A percentile compares a stretch with the other conserved stretches of the same genome.
phyloP scores from a whole-genome alignment of 2,329 filamentous ascomycete genomes.

The Lachnellula subtilissima region DNA sequence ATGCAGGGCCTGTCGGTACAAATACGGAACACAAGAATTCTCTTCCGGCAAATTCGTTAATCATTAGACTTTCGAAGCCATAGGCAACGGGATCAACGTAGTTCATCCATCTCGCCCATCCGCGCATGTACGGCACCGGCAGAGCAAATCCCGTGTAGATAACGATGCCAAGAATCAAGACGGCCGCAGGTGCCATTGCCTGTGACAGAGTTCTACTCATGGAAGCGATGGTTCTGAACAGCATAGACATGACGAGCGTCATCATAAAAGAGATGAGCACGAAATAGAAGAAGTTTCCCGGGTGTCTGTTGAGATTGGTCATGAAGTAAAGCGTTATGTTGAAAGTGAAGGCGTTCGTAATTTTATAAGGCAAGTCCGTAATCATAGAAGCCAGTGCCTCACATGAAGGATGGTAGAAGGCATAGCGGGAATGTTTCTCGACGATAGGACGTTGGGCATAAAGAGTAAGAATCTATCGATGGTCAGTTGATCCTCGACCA shows the following conservation, averaged over 20 bases:
- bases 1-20: conserved; percentile 16
- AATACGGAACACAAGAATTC: conserved; percentile 15
- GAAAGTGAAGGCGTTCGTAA: conserved; percentile 68
- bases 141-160: conserved; percentile 37
- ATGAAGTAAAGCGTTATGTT: conserved; percentile 85
- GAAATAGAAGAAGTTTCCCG: conserved; percentile 81
- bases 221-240: conserved; percentile 76
- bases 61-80: conserved; percentile 72
- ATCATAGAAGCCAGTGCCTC: conserved; percentile 86
- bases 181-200: conserved; percentile 54
- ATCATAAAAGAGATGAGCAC: conserved; percentile 17
- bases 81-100: conserved; percentile 60
- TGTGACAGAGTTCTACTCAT: conserved; percentile 65
- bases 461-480: conserved; percentile 59
- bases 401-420: conserved; percentile 83
- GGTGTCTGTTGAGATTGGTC: conserved; percentile 60
- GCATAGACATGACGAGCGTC: conserved; percentile 64
- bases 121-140: conserved; percentile 58
- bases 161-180: conserved; percentile 35
- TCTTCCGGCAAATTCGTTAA: conserved; percentile 61
- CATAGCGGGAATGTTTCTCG: conserved; percentile 84
- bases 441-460: conserved; percentile 88
- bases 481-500: conserved; percentile 61
- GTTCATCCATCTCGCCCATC: conserved; percentile 78
- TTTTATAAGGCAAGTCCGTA: conserved; percentile 79